A percentile compares a stretch with the other conserved stretches of the same genome.
phyloP scores from a whole-genome alignment of 352 stramenopile species.

The Sclerospora graminicola region DNA sequence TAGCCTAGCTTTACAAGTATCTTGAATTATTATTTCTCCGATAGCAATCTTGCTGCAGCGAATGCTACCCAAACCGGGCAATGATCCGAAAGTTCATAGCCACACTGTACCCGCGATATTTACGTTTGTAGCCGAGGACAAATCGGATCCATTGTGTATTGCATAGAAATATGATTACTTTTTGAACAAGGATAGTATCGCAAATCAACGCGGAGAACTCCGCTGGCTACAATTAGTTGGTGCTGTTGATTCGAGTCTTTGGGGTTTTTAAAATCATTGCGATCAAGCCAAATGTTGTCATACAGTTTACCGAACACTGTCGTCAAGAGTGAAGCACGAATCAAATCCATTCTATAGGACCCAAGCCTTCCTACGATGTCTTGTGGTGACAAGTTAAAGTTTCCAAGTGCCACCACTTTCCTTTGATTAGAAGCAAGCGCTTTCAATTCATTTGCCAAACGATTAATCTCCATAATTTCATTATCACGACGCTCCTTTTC shows the following conservation, averaged over 20 bases:
- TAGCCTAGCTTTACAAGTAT: no score
- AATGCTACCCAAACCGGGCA: constrained; percentile 53
- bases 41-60: no score
- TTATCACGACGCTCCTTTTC: no score
- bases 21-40: no score
- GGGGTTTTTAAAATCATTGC: constrained; percentile 5
- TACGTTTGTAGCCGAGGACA: constrained; percentile 19
- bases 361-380: no score
- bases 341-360: constrained; percentile 25
- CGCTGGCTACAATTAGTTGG: constrained; percentile 22
- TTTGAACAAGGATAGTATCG: constrained; percentile 38
- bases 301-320: constrained; percentile 51
- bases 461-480: no score
- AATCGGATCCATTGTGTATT: constrained; percentile 15
- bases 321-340: constrained; percentile 35
- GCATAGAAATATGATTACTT: constrained; percentile 4
- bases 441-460: no score
- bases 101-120: constrained; percentile 31
- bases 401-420: no score
- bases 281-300: constrained; percentile 57
- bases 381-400: no score
- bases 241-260: not conserved
- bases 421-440: no score
- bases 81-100: constrained; percentile 48
- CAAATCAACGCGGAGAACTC: constrained; percentile 55